phyloP scores from a whole-genome alignment of 2,329 filamentous ascomycete species.

The Phialemoniopsis sp. region DNA sequence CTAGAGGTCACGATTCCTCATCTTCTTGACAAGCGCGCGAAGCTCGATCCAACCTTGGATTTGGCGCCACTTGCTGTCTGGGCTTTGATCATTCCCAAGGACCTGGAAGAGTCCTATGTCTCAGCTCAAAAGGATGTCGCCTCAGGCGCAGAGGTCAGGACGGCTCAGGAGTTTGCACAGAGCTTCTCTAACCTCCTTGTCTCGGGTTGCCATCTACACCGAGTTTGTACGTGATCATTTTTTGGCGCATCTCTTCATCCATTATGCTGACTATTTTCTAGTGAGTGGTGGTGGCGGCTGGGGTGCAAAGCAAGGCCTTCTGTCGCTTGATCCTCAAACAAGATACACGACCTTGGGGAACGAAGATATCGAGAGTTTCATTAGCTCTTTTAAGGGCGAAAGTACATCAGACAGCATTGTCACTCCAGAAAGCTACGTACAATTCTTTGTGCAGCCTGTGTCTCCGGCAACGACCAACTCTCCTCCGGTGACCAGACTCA shows the following conservation, averaged over 20 bases:
- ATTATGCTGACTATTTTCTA: constrained; percentile 21
- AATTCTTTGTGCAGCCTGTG: constrained; percentile 51
- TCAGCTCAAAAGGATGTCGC: neutral
- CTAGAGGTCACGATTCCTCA: constrained; percentile 61
- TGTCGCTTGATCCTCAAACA: constrained; percentile 72
- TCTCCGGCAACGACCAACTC: neutral
- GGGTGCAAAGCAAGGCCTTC: constrained; percentile 73
- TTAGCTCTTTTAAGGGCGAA: constrained; percentile 39
- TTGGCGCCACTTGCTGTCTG: constrained; percentile 58
- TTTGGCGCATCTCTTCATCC: neutral
- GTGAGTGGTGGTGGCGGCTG: constrained; percentile 82
- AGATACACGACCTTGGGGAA: constrained; percentile 43
- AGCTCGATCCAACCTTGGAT: constrained; percentile 10
- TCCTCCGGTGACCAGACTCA: neutral
- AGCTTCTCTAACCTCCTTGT: constrained; percentile 28
- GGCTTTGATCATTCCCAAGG: constrained; percentile 61
- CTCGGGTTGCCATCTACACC: constrained; percentile 40
- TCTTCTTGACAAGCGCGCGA: constrained; percentile 42
- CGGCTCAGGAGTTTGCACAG: constrained; percentile 3
- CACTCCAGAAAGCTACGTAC: constrained; percentile 59
- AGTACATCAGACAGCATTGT: constrained; percentile 48
- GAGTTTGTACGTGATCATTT: constrained; percentile 34
- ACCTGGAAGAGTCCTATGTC: constrained; percentile 1
- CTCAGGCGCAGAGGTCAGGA: neutral
- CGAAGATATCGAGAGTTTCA: constrained; percentile 49